Evolutionary conservation across 805 yeast species (phyloP).

Genomic region (Debaryomyces hansenii): DNA sequence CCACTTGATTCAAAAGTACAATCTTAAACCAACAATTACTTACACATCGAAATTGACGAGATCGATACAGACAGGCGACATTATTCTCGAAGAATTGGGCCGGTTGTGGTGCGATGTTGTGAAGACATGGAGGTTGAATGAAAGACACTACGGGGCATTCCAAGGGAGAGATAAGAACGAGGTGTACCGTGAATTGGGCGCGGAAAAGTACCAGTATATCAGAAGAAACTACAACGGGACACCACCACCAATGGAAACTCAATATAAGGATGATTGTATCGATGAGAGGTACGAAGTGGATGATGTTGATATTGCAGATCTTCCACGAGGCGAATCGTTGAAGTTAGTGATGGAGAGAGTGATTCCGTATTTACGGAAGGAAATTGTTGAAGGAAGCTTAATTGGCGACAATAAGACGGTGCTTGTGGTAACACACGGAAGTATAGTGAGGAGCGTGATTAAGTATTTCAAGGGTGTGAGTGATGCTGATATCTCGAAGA

Average conservation of each 20-base stretch:
- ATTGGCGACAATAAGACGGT: conserved; percentile 27
- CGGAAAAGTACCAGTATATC: conserved; percentile 37
- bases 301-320: conserved; percentile 13
- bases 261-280: conserved; percentile 25
- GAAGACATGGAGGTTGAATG: conserved; percentile 44
- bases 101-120: conserved; percentile 37
- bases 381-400: conserved; percentile 25
- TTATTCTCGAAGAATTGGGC: conserved; percentile 30
- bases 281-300: conserved; percentile 36
- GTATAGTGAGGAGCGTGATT: conserved; percentile 41
- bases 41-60: conserved; percentile 41
- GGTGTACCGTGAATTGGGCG: conserved; percentile 34
- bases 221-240: conserved; percentile 37
- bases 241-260: conserved; percentile 24
- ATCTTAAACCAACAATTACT: conserved; percentile 32
- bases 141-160: conserved; percentile 43
- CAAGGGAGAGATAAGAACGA: conserved; percentile 42
- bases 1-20: conserved; percentile 25
- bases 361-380: conserved; percentile 34
- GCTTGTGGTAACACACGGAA: conserved; percentile 43
- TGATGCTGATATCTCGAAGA: conserved; percentile 37
- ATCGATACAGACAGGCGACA: conserved; percentile 41
- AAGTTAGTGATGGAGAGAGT: conserved; percentile 39
- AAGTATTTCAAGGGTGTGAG: conserved; percentile 35
- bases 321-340: conserved; percentile 42